These are phyloP conservation scores for Mycena kentingensis DNA, from an alignment of 768 basidiomycete species.

Conservation along the genomic window DNA sequence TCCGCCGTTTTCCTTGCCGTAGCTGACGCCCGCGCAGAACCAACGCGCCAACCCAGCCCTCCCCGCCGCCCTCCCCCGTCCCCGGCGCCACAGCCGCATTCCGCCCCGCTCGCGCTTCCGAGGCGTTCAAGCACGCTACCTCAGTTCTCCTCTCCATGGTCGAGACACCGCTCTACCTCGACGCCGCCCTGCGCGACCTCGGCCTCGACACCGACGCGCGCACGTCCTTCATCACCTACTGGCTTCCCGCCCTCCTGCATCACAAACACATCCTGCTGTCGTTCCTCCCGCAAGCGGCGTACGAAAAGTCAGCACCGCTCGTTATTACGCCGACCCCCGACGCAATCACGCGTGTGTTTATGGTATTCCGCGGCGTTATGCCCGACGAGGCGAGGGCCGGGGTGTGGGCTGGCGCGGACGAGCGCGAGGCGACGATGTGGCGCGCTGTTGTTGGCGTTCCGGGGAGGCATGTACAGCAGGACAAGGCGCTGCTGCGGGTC, in stretches of 20 bases:
- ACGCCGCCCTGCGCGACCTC: slow-evolving; percentile 24
- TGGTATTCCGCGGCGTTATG: slow-evolving; percentile 38
- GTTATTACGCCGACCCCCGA: slow-evolving; percentile 33
- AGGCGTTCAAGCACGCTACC: not conserved
- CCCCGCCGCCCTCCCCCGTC: not conserved
- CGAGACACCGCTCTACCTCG: slow-evolving; percentile 29
- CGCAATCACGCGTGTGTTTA: slow-evolving; percentile 34
- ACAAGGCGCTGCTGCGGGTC: slow-evolving; percentile 27
- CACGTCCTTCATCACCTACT: slow-evolving; percentile 38
- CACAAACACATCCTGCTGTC: slow-evolving; percentile 34
- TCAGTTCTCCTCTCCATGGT: slow-evolving; percentile 23
- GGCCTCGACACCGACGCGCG: slow-evolving; percentile 34
- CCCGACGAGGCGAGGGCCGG: slow-evolving; percentile 12
- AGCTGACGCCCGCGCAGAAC: not conserved
- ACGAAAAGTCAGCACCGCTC: slow-evolving; percentile 34
- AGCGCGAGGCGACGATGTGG: slow-evolving; percentile 11
- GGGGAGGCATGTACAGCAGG: not conserved
- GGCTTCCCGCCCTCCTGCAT: slow-evolving; percentile 34
- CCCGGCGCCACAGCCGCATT: not conserved
- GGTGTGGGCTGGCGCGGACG: not conserved
- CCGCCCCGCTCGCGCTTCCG: not conserved
- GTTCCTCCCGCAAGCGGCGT: slow-evolving; percentile 37
- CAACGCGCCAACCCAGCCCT: too few relatives aligned
- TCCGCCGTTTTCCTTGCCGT: too few relatives aligned
- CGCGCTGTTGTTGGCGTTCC: slow-evolving; percentile 11